Evolutionary conservation across 495 filamentous ascomycete genomes (phyloP).

Genomic region (Penicillium herquei): DNA sequence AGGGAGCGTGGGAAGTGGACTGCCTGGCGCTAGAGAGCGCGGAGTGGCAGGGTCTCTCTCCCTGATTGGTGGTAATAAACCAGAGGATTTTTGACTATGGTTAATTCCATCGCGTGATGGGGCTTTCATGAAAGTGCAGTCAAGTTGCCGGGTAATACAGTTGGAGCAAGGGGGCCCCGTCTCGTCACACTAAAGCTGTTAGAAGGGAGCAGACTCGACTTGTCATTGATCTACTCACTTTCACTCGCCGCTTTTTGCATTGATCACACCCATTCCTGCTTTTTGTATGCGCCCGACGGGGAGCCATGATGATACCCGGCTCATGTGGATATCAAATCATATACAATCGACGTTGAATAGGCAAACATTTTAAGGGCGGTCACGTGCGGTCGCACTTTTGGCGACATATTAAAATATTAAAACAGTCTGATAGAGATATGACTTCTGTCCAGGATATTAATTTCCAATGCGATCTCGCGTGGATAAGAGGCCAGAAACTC

Average conservation of each 20-base stretch:
- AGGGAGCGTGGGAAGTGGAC: slow-evolving; percentile 16
- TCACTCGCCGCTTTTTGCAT: neutral
- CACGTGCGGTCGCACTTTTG: too few relatives aligned
- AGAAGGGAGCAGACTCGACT: slow-evolving; percentile 3
- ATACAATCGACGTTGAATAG: too few relatives aligned
- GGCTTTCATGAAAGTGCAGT: slow-evolving; percentile 38
- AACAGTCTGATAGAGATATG: too few relatives aligned
- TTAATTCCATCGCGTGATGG: slow-evolving; percentile 15
- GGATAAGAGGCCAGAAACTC: too few relatives aligned
- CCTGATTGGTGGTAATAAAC: neutral
- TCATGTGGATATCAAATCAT: too few relatives aligned
- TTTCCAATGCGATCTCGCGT: too few relatives aligned
- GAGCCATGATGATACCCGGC: neutral
- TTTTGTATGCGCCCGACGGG: slow-evolving; percentile 1
- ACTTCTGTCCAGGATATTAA: too few relatives aligned
- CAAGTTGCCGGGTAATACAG: slow-evolving; percentile 39
- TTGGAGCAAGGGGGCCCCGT: slow-evolving; percentile 44
- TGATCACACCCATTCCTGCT: neutral
- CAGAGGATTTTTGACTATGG: slow-evolving; percentile 2
- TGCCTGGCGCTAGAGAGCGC: slow-evolving; percentile 18
- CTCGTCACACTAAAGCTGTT: slow-evolving; percentile 42
- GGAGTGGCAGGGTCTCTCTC: slow-evolving; percentile 9
- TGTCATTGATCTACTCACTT: neutral
- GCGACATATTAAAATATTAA: too few relatives aligned
- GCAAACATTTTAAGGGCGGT: too few relatives aligned